These are phyloP conservation scores for Phalaenopsis hybrid DNA, from an alignment of 116 monocot species.

Conservation along the genomic window DNA sequence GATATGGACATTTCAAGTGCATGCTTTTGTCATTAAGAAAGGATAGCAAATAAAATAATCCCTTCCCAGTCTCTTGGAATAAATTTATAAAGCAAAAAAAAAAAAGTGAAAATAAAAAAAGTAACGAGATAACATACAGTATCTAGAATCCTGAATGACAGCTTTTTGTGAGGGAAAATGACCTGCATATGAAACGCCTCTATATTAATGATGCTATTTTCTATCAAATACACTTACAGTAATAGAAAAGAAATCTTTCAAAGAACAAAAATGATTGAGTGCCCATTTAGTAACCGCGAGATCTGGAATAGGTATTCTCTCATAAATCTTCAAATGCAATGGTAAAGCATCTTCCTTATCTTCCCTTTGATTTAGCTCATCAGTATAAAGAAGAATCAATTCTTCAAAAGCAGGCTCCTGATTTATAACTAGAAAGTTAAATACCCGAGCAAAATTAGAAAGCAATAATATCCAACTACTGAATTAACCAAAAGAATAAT, in stretches of 20 bases:
- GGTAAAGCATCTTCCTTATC: conserved; percentile 23
- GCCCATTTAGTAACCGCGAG: conserved; percentile 44
- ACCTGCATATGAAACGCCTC: conserved; percentile 43
- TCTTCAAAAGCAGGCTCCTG: conserved; percentile 98
- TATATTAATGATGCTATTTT: conserved; percentile 3
- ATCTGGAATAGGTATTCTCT: conserved; percentile 91
- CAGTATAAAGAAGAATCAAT: conserved; percentile 80
- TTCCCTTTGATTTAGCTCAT: conserved; percentile 35
- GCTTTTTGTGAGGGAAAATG: conserved; percentile 91
- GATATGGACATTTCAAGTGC: not conserved
- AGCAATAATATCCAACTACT: not conserved
- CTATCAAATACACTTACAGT: not conserved
- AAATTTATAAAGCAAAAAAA: not conserved
- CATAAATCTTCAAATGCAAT: conserved; percentile 82
- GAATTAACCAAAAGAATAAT: too few species aligned
- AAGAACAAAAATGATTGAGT: not conserved
- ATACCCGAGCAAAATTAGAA: conserved; percentile 5
- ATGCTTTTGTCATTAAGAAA: not conserved
- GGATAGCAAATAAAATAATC: not conserved
- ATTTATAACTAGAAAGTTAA: conserved; percentile 16
- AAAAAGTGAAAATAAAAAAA: not conserved
- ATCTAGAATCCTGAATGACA: conserved; percentile 90
- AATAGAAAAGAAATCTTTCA: not conserved
- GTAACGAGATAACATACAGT: conserved; percentile 36
- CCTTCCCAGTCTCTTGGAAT: not conserved